Base-by-base conservation (phyloP, 1,139 yeast genomes). In the Yamadazyma atmosphaerica region DNA sequence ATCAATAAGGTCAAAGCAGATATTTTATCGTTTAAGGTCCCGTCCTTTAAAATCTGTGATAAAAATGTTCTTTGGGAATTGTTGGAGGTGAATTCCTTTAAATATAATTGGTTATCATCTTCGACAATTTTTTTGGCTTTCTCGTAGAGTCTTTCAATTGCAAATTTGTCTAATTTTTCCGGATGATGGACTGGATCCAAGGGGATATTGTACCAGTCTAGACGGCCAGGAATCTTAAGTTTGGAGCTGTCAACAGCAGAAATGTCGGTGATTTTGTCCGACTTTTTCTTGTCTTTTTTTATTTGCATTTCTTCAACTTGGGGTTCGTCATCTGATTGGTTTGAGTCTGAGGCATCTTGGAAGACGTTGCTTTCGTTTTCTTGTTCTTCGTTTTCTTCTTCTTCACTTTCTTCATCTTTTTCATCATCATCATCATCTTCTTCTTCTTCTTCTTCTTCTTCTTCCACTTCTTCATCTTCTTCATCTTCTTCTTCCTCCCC, bases 11-110 rank as follows among this genome's bases (percentile, higher is more conserved):
- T 90, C 54, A 92, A 74, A 0, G 98, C 97, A 34, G 97, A 87
- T 42, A 92, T 86, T 65, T 92, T 90, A 83, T 92, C 99, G 53
- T 82, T 84, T 51, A 92, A 74, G 0, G 99, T 92, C 86, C 99
- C 99, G 47, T 83, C 86, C 5, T 90, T 74, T 55, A 92, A 75
- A 48, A 92, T 84, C 62, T 92, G 95, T 1, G 92, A 77, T 75
- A 90, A 81, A 60, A 90, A 90, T 74, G 85, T 86, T 60, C 81
- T 83, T 61, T 90, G 96, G 2, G 96, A 85, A 24, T 86, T 79
- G 35, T 89, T 82, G 49, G 85, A 79, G 28, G 88, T 77, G 58
- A 87, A 86, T 58, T 87, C 96, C 45, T 81, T 82, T 44, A 79
- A 76, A 58, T 86, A 92, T 1, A 73, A 58, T 45, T 78, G 74